Percentiles rank a stretch among this genome's conserved stretches.
These are phyloP conservation scores for Firmiana major DNA, from an alignment of 345 rosid species.

Conservation along the genomic window DNA sequence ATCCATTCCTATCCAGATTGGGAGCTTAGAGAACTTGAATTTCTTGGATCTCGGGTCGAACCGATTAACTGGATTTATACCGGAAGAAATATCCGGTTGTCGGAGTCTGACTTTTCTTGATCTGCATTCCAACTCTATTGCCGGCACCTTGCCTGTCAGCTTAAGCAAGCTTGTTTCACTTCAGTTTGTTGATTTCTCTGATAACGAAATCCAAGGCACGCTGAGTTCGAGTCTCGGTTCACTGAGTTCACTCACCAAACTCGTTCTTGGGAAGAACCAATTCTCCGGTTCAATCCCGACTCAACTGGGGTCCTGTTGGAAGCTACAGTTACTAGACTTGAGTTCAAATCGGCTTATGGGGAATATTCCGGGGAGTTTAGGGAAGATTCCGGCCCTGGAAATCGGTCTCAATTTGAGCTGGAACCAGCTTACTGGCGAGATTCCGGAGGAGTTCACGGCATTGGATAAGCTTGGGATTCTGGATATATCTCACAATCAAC, in stretches of 20 bases:
- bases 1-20: conserved; percentile 51
- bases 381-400: conserved; percentile 61
- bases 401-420: conserved; percentile 82
- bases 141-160: conserved; percentile 55
- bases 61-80: conserved; percentile 53
- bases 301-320: conserved; percentile 60
- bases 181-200: conserved; percentile 64
- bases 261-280: conserved; percentile 54
- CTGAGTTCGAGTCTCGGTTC: conserved; percentile 57
- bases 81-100: conserved; percentile 59
- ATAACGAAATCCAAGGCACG: conserved; percentile 50
- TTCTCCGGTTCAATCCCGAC: conserved; percentile 63
- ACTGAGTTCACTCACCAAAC: conserved; percentile 63
- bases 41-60: conserved; percentile 75
- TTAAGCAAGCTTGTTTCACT: conserved; percentile 44
- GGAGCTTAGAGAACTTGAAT: conserved; percentile 52
- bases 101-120: conserved; percentile 68
- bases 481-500: conserved; percentile 71
- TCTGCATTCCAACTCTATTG: conserved; percentile 67
- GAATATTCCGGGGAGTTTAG: conserved; percentile 56
- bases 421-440: conserved; percentile 52
- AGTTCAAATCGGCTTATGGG: conserved; percentile 62
- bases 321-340: conserved; percentile 71
- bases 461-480: conserved; percentile 61
- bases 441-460: conserved; percentile 55